Percentiles rank a stretch among this genome's conserved stretches.
These are phyloP conservation scores for Cymbopogon citratus DNA, from an alignment of 176 grass and related monocot species.

Conservation along the genomic window DNA sequence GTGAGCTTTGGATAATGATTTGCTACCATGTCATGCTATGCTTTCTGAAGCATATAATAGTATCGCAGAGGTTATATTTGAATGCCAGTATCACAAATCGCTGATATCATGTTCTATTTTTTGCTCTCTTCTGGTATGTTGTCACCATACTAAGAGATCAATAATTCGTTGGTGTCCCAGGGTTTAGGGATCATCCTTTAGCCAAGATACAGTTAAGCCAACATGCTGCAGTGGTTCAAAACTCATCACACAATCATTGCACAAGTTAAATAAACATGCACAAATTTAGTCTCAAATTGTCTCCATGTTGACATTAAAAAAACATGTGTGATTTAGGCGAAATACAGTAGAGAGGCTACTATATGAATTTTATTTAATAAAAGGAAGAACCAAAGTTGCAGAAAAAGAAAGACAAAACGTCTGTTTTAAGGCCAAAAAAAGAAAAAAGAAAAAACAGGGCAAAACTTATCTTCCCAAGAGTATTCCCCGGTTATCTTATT, in stretches of 20 bases:
- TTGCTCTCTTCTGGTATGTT: background rate
- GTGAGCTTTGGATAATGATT: slow-evolving; percentile 18
- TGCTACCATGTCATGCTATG: background rate
- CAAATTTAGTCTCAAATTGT: background rate
- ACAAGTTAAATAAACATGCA: background rate
- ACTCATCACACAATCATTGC: background rate
- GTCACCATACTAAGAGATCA: background rate
- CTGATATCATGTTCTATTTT: slow-evolving; percentile 1
- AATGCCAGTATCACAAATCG: background rate
- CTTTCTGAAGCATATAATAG: background rate
- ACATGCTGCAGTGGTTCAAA: background rate
- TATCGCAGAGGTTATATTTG: background rate
- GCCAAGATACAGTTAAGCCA: background rate
- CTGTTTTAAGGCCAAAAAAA: background rate
- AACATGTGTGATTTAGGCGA: background rate
- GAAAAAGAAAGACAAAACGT: background rate
- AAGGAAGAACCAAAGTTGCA: background rate
- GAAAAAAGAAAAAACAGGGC: background rate
- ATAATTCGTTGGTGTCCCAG: background rate
- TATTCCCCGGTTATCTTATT: background rate
- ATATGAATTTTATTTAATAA: background rate
- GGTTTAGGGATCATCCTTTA: background rate
- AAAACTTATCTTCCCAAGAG: background rate
- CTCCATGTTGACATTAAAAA: background rate
- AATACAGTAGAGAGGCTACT: background rate